Evolutionary conservation across 331 rosid genomes (phyloP).

Genomic region (Acacia concinna): DNA sequence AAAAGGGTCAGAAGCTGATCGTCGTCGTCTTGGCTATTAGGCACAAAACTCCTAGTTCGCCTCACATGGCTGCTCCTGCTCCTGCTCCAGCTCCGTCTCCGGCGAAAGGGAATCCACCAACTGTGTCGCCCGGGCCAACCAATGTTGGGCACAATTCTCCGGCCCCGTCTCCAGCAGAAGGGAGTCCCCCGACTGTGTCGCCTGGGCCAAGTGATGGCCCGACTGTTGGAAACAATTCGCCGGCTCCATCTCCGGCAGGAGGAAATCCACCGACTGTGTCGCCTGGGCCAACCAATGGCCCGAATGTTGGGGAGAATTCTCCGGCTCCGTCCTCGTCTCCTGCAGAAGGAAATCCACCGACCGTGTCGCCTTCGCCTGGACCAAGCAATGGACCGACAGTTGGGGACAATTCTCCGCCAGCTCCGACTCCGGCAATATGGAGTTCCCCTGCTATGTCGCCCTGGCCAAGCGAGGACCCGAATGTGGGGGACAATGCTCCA

Average conservation of each 20-base stretch:
- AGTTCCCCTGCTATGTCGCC: background rate
- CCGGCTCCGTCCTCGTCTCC: constrained; percentile 28
- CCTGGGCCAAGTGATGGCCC: constrained; percentile 1
- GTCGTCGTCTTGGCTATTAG: constrained; percentile 54
- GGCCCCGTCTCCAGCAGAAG: background rate
- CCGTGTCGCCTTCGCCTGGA: background rate
- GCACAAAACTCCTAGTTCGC: background rate
- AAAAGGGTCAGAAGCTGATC: constrained; percentile 53
- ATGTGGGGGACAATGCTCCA: background rate
- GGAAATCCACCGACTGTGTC: background rate
- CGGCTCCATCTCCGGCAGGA: background rate
- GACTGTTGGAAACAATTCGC: background rate
- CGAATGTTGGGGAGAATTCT: background rate
- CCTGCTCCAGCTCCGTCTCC: constrained; percentile 8
- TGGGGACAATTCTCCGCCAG: constrained; percentile 19
- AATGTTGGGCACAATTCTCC: background rate
- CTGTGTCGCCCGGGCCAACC: background rate
- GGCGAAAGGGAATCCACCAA: background rate
- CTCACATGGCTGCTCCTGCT: background rate
- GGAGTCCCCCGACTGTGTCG: background rate
- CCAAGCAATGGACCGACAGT: background rate
- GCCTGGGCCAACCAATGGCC: background rate
- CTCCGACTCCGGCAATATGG: background rate
- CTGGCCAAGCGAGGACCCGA: background rate
- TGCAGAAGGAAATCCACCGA: background rate